These are phyloP conservation scores for Paramecium octaurelia DNA, from an alignment of 73 alveolate genomes.

Conservation along the genomic window DNA sequence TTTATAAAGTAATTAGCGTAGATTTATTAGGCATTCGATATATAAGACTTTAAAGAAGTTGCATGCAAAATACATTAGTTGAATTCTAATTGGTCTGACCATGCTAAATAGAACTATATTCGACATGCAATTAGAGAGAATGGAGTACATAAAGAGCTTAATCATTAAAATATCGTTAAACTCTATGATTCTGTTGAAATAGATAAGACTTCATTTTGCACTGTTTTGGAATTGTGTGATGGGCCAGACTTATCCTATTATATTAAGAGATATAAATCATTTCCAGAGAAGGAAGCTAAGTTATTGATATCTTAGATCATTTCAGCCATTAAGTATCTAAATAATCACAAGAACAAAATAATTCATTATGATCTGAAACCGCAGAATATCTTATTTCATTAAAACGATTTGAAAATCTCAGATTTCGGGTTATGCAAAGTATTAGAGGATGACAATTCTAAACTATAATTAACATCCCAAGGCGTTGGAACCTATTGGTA, in stretches of 20 bases:
- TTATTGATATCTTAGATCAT: slow-evolving; percentile 77
- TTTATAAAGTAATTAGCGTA: slow-evolving; percentile 59
- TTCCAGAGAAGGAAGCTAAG: slow-evolving; percentile 89
- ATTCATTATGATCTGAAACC: slow-evolving; percentile 92
- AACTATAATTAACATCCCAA: slow-evolving; percentile 82
- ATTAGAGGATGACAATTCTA: slow-evolving; percentile 76
- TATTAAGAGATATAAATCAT: slow-evolving; percentile 71
- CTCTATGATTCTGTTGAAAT: slow-evolving; percentile 86
- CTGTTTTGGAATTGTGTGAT: slow-evolving; percentile 82
- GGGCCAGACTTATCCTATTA: slow-evolving; percentile 86
- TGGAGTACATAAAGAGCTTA: slow-evolving; percentile 78
- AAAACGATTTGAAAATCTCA: slow-evolving; percentile 81
- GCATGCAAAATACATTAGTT: slow-evolving; percentile 69
- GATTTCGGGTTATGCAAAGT: slow-evolving; percentile 92
- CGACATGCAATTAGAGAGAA: slow-evolving; percentile 86
- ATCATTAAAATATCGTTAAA: slow-evolving; percentile 79
- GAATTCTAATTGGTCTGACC: slow-evolving; percentile 65
- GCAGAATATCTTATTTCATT: slow-evolving; percentile 80
- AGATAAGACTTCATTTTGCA: slow-evolving; percentile 86
- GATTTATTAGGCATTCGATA: slow-evolving; percentile 60
- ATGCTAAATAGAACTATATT: slow-evolving; percentile 65
- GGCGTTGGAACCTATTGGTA: slow-evolving; percentile 95
- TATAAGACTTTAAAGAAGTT: slow-evolving; percentile 68
- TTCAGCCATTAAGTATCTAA: slow-evolving; percentile 82
- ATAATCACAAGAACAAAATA: slow-evolving; percentile 76